phyloP scores from a whole-genome alignment of 2,329 filamentous ascomycete species.

The Nemania sp. region DNA sequence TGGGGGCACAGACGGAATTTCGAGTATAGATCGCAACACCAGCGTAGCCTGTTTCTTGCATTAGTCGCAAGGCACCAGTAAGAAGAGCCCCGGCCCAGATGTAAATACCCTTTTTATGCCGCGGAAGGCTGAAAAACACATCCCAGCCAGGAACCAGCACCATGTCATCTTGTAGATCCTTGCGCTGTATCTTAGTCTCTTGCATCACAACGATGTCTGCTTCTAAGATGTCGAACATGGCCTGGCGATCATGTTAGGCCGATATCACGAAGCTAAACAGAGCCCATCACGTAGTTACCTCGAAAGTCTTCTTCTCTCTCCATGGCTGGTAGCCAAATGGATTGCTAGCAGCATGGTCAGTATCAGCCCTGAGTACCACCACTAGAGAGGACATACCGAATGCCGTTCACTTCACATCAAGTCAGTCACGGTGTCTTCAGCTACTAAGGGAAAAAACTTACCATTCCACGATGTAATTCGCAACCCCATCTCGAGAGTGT shows the following conservation, averaged over 20 bases:
- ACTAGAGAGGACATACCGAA: slow-evolving; percentile 56
- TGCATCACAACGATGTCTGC: slow-evolving; percentile 95
- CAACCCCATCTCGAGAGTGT: slow-evolving; percentile 61
- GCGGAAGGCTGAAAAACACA: slow-evolving; percentile 90
- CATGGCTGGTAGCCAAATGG: slow-evolving; percentile 86
- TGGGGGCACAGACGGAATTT: slow-evolving; percentile 81
- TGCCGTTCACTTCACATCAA: slow-evolving; percentile 70
- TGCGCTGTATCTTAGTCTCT: slow-evolving; percentile 93
- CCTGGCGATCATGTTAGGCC: slow-evolving; percentile 46
- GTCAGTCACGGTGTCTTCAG: not conserved
- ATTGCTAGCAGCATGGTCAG: slow-evolving; percentile 57
- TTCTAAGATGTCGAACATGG: slow-evolving; percentile 93
- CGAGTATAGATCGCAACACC: slow-evolving; percentile 94
- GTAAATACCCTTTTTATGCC: slow-evolving; percentile 80
- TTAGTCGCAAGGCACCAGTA: slow-evolving; percentile 6
- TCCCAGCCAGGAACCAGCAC: slow-evolving; percentile 94
- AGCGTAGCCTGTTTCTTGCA: slow-evolving; percentile 72
- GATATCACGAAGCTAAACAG: not conserved
- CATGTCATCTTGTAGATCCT: slow-evolving; percentile 93
- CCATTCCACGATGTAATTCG: slow-evolving; percentile 89
- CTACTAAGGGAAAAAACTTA: slow-evolving; percentile 42
- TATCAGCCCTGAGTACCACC: slow-evolving; percentile 17
- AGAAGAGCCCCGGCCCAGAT: not conserved
- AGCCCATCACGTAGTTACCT: slow-evolving; percentile 52
- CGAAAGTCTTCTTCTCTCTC: slow-evolving; percentile 70